phyloP scores from a whole-genome alignment of 2,329 filamentous ascomycete genomes.

The Ophiosphaerella korrae region DNA sequence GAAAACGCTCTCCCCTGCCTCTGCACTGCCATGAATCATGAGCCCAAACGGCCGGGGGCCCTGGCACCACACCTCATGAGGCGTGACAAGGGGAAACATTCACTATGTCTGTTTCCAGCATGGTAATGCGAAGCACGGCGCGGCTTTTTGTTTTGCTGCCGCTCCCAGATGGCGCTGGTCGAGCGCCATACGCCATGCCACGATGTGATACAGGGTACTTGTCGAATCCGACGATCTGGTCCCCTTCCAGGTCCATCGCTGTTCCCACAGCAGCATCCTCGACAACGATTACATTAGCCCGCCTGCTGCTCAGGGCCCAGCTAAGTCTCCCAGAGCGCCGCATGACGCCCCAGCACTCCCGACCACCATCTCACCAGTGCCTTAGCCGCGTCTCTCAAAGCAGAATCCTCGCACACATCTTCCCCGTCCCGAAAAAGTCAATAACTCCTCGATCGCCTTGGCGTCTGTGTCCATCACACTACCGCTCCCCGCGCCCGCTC shows the following conservation, averaged over 20 bases:
- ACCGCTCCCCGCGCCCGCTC: conserved; percentile 33
- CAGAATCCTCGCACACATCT: conserved; percentile 39
- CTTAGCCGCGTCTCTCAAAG: conserved; percentile 46
- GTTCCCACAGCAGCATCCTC: conserved; percentile 23
- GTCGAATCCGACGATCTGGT: conserved; percentile 50
- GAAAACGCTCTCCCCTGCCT: conserved; percentile 27
- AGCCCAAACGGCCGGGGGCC: conserved; percentile 36
- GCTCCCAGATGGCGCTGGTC: conserved; percentile 30
- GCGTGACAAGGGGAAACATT: conserved; percentile 28
- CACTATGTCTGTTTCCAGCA: conserved; percentile 25
- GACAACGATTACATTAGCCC: conserved; percentile 44
- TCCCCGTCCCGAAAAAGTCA: conserved; percentile 42
- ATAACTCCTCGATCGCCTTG: conserved; percentile 42
- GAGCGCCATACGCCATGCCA: conserved; percentile 43
- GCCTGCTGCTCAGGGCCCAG: conserved; percentile 37
- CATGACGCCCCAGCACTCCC: conserved; percentile 42
- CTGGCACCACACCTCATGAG: conserved; percentile 21
- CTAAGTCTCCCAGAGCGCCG: conserved; percentile 37
- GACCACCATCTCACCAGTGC: conserved; percentile 40
- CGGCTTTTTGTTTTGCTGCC: conserved; percentile 35
- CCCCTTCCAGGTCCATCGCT: conserved; percentile 37
- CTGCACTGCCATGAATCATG: conserved; percentile 36
- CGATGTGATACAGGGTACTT: conserved; percentile 48
- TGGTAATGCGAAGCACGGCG: conserved; percentile 32
- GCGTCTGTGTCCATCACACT: conserved; percentile 29